Evolutionary conservation across 1,284 basidiomycete genomes (phyloP), one percentile per base, ranked within the genome.

Genomic region (Sporisorium graminicola): DNA sequence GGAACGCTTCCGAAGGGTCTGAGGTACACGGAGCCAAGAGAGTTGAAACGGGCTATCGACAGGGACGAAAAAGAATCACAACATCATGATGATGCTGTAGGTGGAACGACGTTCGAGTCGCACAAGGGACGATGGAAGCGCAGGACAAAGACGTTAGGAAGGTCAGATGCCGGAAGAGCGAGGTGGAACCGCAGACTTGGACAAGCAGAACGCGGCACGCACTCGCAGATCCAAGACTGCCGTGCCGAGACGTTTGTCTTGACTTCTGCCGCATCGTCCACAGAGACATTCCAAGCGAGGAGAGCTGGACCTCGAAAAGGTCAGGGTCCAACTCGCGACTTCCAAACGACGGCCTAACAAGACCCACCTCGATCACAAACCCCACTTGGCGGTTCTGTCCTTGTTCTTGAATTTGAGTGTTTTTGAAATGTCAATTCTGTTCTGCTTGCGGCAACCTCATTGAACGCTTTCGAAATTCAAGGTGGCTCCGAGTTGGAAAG

Each of bases 151-250:
- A 16, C 14, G 10, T 20, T 20, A n/a, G 29, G 49, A n/a, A 50
- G 27, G 29, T 20, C 27, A 31, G 49, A 49, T 22, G 47, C 18
- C 27, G 16, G 47, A 29, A 29, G 26, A 18, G 29, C 27, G 27
- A 50, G 49, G 27, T n/a, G 27, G 16, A 24, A 22, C 14, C 33
- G 54, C 54, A 44, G 54, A 56, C 20, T 44, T 56, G 42, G 54
- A 56, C 54, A 52, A 52, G 50, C 50, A 35, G n/a, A 16, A 20
- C 40, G 35, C 40, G 40, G 40, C n/a, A 43, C n/a, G 40, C 40
- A n/a, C 8, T 40, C n/a, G 37, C 37, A 40, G 37, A 40, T 40
- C 37, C 37, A 18, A 40, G 18, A 3, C 37, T n/a, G 14, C 18
- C 26, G 12, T 22, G 27, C 49, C 27, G 49, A 29, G 18, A 50